A percentile compares a stretch with the other conserved stretches of the same genome.
Conservation (phyloP, 176 grass and related monocot genomes). For the Areca catechu region DNA sequence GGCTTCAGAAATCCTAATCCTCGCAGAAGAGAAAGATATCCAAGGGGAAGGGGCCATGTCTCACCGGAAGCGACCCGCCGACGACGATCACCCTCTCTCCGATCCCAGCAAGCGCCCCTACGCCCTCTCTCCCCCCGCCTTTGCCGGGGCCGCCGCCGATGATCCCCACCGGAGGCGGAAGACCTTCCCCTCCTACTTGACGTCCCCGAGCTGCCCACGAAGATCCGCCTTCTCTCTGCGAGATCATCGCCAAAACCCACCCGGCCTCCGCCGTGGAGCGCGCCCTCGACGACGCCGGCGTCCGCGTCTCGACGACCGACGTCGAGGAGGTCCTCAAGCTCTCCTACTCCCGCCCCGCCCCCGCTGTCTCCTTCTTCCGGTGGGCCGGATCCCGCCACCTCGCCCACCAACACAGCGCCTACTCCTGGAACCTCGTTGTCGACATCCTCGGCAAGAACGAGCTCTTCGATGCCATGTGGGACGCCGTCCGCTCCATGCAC, state of each 20-base stretch:
- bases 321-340: slow-evolving; percentile 70
- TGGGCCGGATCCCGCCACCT: slow-evolving; percentile 66
- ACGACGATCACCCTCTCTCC: too few relatives aligned
- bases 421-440: slow-evolving; percentile 84
- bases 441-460: slow-evolving; percentile 82
- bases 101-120: slow-evolving; percentile 25
- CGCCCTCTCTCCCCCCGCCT: background rate
- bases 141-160: background rate
- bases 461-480: slow-evolving; percentile 61
- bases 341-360: slow-evolving; percentile 59
- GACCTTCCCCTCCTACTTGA: slow-evolving; percentile 42
- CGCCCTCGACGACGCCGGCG: slow-evolving; percentile 34
- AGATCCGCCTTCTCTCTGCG: slow-evolving; percentile 28
- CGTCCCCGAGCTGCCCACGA: slow-evolving; percentile 14
- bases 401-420: slow-evolving; percentile 49
- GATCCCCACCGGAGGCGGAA: background rate
- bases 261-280: slow-evolving; percentile 17
- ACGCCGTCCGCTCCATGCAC: slow-evolving; percentile 54
- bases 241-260: slow-evolving; percentile 26
- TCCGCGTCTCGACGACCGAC: slow-evolving; percentile 37
- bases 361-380: slow-evolving; percentile 62
- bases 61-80: too few relatives aligned
- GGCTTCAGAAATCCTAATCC: too few relatives aligned
- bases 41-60: too few relatives aligned
- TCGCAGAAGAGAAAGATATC: too few relatives aligned